These are phyloP conservation scores for Penicillium palitans DNA, from an alignment of 2,329 filamentous ascomycete species.

Conservation along the genomic window DNA sequence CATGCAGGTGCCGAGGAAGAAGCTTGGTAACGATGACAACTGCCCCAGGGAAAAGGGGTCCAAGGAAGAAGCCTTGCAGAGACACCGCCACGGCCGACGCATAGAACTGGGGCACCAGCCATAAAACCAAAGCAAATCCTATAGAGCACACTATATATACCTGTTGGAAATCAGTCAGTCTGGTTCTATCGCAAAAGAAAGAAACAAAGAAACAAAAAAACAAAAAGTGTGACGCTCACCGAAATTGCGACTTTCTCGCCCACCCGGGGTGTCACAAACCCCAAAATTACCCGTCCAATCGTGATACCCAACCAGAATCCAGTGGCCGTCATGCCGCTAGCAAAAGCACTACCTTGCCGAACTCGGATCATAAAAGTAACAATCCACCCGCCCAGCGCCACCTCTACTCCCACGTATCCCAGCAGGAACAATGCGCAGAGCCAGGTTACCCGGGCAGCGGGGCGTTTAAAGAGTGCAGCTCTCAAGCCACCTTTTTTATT, in stretches of 20 bases:
- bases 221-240: conserved; percentile 16
- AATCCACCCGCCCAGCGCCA: conserved; percentile 74
- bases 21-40: conserved; percentile 73
- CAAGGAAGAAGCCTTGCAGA: conserved; percentile 75
- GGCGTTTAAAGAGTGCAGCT: conserved; percentile 21
- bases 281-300: conserved; percentile 68
- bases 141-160: conserved; percentile 66
- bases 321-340: conserved; percentile 72
- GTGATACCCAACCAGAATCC: conserved; percentile 85
- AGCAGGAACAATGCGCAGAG: conserved; percentile 65
- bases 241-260: conserved; percentile 69
- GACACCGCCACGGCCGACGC: conserved; percentile 71
- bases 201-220: too few species aligned
- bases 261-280: conserved; percentile 68
- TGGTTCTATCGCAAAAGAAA: neutral
- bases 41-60: conserved; percentile 74
- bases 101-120: conserved; percentile 76
- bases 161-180: conserved; percentile 17
- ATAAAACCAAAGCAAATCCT: conserved; percentile 70
- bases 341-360: conserved; percentile 66
- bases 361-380: conserved; percentile 84
- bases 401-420: conserved; percentile 74
- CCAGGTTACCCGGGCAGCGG: conserved; percentile 30
- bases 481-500: conserved; percentile 23
- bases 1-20: conserved; percentile 70